Conservation (phyloP, 2,329 filamentous ascomycete species). For the Aureobasidium musti region DNA sequence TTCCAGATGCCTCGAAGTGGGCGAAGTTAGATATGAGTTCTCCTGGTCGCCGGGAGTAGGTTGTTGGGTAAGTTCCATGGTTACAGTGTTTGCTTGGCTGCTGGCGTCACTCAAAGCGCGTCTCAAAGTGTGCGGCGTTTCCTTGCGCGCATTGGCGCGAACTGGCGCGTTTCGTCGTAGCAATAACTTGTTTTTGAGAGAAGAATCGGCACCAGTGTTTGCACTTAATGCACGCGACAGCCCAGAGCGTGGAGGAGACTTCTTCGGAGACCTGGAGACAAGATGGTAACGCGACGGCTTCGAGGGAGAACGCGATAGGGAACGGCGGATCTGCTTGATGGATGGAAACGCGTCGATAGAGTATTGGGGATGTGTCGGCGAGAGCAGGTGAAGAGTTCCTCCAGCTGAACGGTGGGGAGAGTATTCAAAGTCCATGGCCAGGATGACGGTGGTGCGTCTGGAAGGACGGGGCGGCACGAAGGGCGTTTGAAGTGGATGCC, state of each 20-base stretch:
- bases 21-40: conserved; percentile 18
- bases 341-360: conserved; percentile 80
- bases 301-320: conserved; percentile 89
- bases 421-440: conserved; percentile 52
- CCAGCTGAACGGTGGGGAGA: conserved; percentile 58
- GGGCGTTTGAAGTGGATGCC: neutral
- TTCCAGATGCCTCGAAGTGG: conserved; percentile 37
- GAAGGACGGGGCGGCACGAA: conserved; percentile 10
- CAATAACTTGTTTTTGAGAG: conserved; percentile 25
- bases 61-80: conserved; percentile 48
- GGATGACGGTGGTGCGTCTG: neutral
- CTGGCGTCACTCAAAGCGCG: conserved; percentile 70
- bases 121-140: conserved; percentile 61
- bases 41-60: conserved; percentile 41
- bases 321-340: conserved; percentile 80
- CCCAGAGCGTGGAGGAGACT: conserved; percentile 44
- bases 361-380: conserved; percentile 64
- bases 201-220: conserved; percentile 29
- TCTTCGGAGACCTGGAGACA: conserved; percentile 46
- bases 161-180: conserved; percentile 50
- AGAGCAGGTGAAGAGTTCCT: conserved; percentile 82
- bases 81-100: conserved; percentile 67
- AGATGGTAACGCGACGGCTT: conserved; percentile 72
- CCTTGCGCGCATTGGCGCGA: conserved; percentile 73
- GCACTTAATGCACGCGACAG: conserved; percentile 38